Percentiles rank a stretch among this genome's conserved stretches.
Conservation (phyloP, 371 early-diverging fungal genomes). For the Cokeromyces recurvatus region DNA sequence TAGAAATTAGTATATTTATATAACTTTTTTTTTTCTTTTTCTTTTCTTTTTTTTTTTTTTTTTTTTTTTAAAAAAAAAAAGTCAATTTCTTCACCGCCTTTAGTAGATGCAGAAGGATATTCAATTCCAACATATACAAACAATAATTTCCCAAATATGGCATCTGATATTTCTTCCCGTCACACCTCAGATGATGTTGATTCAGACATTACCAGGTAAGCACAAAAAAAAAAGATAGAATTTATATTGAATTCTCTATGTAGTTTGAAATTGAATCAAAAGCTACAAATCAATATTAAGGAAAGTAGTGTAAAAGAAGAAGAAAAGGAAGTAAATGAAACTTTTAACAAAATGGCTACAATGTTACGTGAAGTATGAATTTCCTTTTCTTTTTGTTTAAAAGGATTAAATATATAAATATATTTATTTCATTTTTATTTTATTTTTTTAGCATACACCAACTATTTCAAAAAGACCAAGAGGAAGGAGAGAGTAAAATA, state of each 20-base stretch:
- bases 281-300: conserved; percentile 12
- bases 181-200: conserved; percentile 13
- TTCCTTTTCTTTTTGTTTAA: background rate
- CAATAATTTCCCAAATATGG: background rate
- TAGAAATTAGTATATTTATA: too few relatives aligned
- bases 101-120: conserved; percentile 17
- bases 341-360: conserved; percentile 12
- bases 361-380: conserved; percentile 16
- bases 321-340: conserved; percentile 5
- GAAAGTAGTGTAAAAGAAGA: conserved; percentile 8
- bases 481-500: conserved; percentile 21
- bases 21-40: too few relatives aligned
- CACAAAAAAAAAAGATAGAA: too few relatives aligned
- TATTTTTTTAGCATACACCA: conserved; percentile 5
- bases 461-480: conserved; percentile 7
- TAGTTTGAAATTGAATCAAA: conserved; percentile 13
- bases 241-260: too few relatives aligned
- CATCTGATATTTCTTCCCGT: conserved; percentile 10
- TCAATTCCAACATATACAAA: conserved; percentile 11
- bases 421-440: too few relatives aligned
- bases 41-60: too few relatives aligned
- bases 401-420: too few relatives aligned
- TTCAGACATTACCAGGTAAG: conserved; percentile 12
- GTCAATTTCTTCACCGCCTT: too few relatives aligned
- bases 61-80: too few relatives aligned